These are phyloP conservation scores for Allomyces arbusculus DNA, from an alignment of 192 early-diverging fungal genomes.

Conservation along the genomic window DNA sequence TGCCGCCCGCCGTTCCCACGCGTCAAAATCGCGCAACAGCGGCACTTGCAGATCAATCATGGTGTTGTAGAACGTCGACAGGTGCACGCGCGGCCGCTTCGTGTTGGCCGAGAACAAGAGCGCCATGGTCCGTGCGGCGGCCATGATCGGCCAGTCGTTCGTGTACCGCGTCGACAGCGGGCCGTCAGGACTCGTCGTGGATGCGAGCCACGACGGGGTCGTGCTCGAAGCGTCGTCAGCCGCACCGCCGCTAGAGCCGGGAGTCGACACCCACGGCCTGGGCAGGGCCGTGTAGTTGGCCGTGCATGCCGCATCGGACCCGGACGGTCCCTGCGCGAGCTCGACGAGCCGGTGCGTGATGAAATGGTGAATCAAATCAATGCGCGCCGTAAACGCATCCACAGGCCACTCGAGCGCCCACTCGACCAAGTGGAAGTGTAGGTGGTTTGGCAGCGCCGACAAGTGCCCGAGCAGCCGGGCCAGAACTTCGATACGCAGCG, in stretches of 20 bases:
- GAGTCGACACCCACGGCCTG: too few species aligned
- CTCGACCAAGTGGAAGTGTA: conserved; percentile 1
- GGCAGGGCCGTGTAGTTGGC: neutral
- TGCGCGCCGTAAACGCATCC: neutral
- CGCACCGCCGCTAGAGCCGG: too few species aligned
- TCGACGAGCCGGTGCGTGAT: too few species aligned
- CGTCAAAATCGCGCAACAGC: conserved; percentile 7
- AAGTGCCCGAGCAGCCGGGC: conserved; percentile 1
- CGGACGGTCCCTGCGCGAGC: neutral
- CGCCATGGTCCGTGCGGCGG: conserved; percentile 5
- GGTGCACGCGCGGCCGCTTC: neutral
- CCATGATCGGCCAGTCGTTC: conserved; percentile 5
- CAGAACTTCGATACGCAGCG: neutral
- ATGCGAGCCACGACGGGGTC: neutral
- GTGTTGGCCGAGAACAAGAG: conserved; percentile 3
- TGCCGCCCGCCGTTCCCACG: conserved; percentile 39
- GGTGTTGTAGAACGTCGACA: conserved; percentile 3
- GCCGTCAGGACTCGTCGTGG: neutral
- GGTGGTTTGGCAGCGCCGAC: neutral
- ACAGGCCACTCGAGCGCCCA: neutral
- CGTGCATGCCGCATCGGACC: neutral
- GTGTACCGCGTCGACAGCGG: conserved; percentile 4
- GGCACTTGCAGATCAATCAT: neutral
- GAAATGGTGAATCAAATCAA: neutral
- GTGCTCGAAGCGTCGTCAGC: neutral